Conservation (phyloP, 129 eudicot genomes). For the Flaveria trinervia region DNA sequence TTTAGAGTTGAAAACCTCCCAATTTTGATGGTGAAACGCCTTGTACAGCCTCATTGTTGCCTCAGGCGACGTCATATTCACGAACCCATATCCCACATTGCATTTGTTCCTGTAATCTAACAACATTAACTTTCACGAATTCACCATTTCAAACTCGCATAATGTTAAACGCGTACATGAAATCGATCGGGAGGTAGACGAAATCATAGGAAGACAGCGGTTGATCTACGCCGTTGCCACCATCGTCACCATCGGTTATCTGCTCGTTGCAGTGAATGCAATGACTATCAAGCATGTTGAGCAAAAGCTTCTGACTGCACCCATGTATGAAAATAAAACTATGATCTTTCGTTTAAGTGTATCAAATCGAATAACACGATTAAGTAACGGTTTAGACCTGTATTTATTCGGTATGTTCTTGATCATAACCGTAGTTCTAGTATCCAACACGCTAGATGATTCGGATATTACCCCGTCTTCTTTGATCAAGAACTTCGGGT, state of each 20-base stretch:
- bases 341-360: neutral
- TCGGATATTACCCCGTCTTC: constrained; percentile 60
- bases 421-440: constrained; percentile 92
- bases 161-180: constrained; percentile 45
- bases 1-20: constrained; percentile 98
- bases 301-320: constrained; percentile 81
- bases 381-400: constrained; percentile 45
- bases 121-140: neutral
- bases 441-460: constrained; percentile 61
- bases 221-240: constrained; percentile 36
- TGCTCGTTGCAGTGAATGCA: constrained; percentile 92
- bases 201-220: constrained; percentile 88
- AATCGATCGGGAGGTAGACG: constrained; percentile 95
- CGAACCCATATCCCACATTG: constrained; percentile 97
- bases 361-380: neutral
- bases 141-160: neutral
- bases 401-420: constrained; percentile 97
- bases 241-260: constrained; percentile 40
- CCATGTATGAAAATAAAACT: neutral
- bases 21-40: constrained; percentile 82
- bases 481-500: constrained; percentile 70
- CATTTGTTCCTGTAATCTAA: constrained; percentile 66
- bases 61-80: constrained; percentile 92
- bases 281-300: constrained; percentile 98
- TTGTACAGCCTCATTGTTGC: constrained; percentile 86